Conservation (phyloP, 2,329 filamentous ascomycete genomes). For the Fusarium concolor region DNA sequence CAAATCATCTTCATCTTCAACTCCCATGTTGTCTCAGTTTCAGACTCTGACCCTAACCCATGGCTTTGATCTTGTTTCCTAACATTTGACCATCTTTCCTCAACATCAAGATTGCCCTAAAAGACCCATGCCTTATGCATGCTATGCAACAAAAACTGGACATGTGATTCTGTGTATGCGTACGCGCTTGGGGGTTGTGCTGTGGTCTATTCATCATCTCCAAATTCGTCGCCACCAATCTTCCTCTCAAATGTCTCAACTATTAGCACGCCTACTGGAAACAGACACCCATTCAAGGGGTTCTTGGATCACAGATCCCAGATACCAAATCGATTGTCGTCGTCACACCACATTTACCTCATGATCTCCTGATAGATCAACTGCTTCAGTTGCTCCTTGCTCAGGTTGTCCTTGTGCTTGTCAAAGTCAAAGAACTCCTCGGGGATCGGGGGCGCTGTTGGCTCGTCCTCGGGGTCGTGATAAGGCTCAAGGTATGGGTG, state of each 20-base stretch:
- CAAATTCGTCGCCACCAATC: constrained; percentile 25
- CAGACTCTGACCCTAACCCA: not conserved
- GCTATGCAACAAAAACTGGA: constrained; percentile 28
- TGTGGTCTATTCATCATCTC: constrained; percentile 40
- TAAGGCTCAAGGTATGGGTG: constrained; percentile 99
- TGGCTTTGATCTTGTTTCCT: constrained; percentile 23
- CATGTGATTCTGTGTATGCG: constrained; percentile 21
- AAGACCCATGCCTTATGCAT: constrained; percentile 19
- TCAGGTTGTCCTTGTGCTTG: constrained; percentile 98
- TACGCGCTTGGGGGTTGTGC: constrained; percentile 14
- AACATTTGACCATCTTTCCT: constrained; percentile 15
- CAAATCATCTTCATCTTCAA: constrained; percentile 29
- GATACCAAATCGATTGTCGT: constrained; percentile 1
- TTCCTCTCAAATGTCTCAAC: constrained; percentile 20
- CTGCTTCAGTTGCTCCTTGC: constrained; percentile 97
- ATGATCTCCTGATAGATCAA: constrained; percentile 98
- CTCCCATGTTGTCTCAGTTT: constrained; percentile 3
- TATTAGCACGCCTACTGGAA: constrained; percentile 12
- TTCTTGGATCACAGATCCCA: constrained; percentile 25
- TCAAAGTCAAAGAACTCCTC: constrained; percentile 99
- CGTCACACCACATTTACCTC: constrained; percentile 56
- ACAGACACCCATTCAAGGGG: not conserved
- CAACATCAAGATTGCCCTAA: constrained; percentile 17
- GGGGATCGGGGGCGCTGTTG: constrained; percentile 93
- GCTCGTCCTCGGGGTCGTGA: constrained; percentile 98